A percentile compares a stretch with the other conserved stretches of the same genome.
These are phyloP conservation scores for Stipa capillata DNA, from an alignment of 176 grass and related monocot species.

Conservation along the genomic window DNA sequence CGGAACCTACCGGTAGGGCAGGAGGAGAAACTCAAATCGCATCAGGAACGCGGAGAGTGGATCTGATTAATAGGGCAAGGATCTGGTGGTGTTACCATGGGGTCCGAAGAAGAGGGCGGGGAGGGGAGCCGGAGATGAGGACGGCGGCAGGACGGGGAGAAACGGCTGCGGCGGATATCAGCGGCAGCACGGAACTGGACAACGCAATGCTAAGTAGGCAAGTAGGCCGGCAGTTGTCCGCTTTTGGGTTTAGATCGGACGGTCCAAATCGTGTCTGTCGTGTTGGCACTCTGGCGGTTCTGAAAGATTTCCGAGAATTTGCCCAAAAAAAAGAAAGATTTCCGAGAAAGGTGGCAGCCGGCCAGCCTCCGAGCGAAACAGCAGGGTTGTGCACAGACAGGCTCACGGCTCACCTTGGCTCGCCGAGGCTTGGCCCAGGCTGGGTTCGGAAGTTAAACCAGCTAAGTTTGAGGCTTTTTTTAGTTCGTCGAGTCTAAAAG, in stretches of 20 bases:
- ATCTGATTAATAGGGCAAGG: not conserved
- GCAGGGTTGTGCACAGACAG: too few species aligned
- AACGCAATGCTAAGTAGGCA: too few species aligned
- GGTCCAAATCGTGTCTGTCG: not conserved
- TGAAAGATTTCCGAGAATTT: too few species aligned
- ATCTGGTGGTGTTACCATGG: constrained; percentile 5
- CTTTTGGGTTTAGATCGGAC: not conserved
- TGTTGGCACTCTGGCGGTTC: not conserved
- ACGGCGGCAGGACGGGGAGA: not conserved
- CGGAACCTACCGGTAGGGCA: not conserved
- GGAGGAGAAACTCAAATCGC: not conserved
- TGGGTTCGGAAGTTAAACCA: too few species aligned
- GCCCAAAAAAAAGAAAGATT: too few species aligned
- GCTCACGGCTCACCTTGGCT: too few species aligned
- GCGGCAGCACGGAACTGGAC: not conserved
- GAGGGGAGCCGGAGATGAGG: too few species aligned
- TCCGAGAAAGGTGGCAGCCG: not conserved
- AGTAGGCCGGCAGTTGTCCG: not conserved
- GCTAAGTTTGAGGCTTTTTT: too few species aligned
- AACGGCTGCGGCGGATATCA: not conserved
- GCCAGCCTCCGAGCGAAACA: too few species aligned
- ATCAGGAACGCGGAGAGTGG: not conserved
- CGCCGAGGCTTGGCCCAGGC: too few species aligned
- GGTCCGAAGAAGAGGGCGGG: not conserved
- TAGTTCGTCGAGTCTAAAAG: too few species aligned